These are phyloP conservation scores for Coniferiporia weirii DNA, from an alignment of 1,284 basidiomycete genomes.

Conservation along the genomic window DNA sequence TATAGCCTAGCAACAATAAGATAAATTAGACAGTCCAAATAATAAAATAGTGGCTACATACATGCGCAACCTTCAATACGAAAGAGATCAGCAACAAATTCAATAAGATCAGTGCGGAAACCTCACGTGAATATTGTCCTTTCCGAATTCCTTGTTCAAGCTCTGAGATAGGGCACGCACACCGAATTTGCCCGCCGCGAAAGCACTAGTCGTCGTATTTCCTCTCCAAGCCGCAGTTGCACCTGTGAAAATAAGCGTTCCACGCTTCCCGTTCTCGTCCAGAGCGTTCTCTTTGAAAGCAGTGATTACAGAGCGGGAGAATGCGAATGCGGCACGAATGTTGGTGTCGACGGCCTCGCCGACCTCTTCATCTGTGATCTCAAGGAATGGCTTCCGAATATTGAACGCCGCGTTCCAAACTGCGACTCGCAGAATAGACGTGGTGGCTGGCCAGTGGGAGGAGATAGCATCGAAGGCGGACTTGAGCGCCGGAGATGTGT, in stretches of 20 bases:
- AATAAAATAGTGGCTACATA: not conserved
- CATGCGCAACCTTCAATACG: constrained; percentile 10
- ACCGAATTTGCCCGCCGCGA: constrained; percentile 31
- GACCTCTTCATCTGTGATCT: constrained; percentile 24
- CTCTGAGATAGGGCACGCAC: constrained; percentile 28
- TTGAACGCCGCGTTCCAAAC: constrained; percentile 26
- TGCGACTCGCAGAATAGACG: constrained; percentile 23
- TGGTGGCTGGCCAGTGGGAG: constrained; percentile 23
- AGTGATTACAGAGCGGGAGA: constrained; percentile 26
- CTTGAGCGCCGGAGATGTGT: constrained; percentile 21
- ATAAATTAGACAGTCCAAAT: not conserved
- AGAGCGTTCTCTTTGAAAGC: constrained; percentile 23
- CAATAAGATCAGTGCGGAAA: not conserved
- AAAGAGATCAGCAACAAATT: not conserved
- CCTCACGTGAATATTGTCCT: constrained; percentile 30
- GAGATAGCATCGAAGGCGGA: constrained; percentile 24
- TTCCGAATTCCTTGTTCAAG: constrained; percentile 30
- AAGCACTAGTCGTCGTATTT: constrained; percentile 25
- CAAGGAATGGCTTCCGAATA: constrained; percentile 27
- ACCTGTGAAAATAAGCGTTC: constrained; percentile 30
- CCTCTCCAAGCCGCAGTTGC: constrained; percentile 29
- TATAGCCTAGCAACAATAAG: not conserved
- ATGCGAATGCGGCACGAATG: constrained; percentile 27
- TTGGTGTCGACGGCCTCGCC: constrained; percentile 22
- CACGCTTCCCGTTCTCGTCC: constrained; percentile 24